These are phyloP conservation scores for Penicillium carneum DNA, from an alignment of 2,329 filamentous ascomycete genomes.

Conservation along the genomic window DNA sequence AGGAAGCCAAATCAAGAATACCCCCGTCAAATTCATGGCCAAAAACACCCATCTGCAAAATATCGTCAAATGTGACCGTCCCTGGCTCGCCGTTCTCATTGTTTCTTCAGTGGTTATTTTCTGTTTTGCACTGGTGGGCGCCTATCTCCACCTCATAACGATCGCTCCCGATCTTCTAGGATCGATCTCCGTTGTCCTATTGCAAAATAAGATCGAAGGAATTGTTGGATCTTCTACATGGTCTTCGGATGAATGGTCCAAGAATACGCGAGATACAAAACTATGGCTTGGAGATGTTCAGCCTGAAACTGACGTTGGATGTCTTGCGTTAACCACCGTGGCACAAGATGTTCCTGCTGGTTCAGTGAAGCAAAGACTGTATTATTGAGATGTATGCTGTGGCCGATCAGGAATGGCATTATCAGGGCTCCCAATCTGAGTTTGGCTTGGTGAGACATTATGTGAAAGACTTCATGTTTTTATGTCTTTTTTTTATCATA, in stretches of 20 bases:
- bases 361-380: neutral
- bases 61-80: neutral
- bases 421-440: neutral
- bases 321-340: neutral
- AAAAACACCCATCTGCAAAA: neutral
- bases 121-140: neutral
- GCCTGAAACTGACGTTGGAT: slow-evolving; percentile 2
- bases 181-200: neutral
- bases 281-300: slow-evolving; percentile 5
- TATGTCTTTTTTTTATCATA: neutral
- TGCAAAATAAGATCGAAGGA: neutral
- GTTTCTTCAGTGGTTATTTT: slow-evolving; percentile 5
- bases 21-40: neutral
- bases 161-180: slow-evolving; percentile 1
- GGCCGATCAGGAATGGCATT: neutral
- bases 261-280: slow-evolving; percentile 5
- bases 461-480: neutral
- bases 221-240: slow-evolving; percentile 1
- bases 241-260: slow-evolving; percentile 7
- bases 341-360: neutral
- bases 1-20: neutral
- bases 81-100: neutral
- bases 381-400: neutral
- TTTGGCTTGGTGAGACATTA: neutral
- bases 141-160: slow-evolving; percentile 1